Conservation (phyloP, 108 stramenopile species). For the Skeletonema costatum region DNA sequence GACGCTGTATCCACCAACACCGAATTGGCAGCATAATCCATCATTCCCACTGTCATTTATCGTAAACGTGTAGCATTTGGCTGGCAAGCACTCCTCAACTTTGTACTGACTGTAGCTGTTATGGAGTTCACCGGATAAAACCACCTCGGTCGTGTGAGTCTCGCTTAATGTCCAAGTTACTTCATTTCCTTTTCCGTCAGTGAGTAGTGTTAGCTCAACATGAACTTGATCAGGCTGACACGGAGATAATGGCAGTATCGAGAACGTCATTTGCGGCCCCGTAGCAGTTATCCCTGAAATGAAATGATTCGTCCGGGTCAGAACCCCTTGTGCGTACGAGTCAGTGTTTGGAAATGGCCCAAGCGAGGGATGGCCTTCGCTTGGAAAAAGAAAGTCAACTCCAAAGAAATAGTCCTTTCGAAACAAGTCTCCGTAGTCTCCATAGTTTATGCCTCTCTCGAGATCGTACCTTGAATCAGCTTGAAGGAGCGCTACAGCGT, state of each 20-base stretch:
- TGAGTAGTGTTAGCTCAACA: constrained; percentile 32
- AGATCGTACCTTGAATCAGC: constrained; percentile 82
- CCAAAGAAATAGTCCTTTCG: constrained; percentile 30
- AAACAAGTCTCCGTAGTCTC: constrained; percentile 52
- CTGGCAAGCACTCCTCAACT: constrained; percentile 22
- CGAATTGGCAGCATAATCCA: constrained; percentile 35
- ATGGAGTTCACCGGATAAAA: constrained; percentile 23
- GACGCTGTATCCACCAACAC: constrained; percentile 33
- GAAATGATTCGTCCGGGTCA: constrained; percentile 30
- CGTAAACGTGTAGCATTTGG: constrained; percentile 32
- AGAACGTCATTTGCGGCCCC: constrained; percentile 32
- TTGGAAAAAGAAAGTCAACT: constrained; percentile 39
- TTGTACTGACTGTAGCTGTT: constrained; percentile 14
- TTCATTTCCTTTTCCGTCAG: constrained; percentile 33
- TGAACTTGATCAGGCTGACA: constrained; percentile 32
- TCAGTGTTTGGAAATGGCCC: constrained; percentile 54
- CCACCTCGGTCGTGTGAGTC: constrained; percentile 7
- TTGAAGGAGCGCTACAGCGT: constrained; percentile 64
- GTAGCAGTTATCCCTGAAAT: constrained; percentile 36
- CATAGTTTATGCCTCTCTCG: constrained; percentile 56
- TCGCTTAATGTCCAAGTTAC: constrained; percentile 22
- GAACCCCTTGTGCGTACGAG: constrained; percentile 24
- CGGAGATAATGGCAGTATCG: constrained; percentile 32
- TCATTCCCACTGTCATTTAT: constrained; percentile 35
- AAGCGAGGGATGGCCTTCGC: constrained; percentile 21